Percentiles rank a stretch among this genome's conserved stretches.
Evolutionary conservation across 495 filamentous ascomycete genomes (phyloP).

Genomic region (Xylaria cubensis): DNA sequence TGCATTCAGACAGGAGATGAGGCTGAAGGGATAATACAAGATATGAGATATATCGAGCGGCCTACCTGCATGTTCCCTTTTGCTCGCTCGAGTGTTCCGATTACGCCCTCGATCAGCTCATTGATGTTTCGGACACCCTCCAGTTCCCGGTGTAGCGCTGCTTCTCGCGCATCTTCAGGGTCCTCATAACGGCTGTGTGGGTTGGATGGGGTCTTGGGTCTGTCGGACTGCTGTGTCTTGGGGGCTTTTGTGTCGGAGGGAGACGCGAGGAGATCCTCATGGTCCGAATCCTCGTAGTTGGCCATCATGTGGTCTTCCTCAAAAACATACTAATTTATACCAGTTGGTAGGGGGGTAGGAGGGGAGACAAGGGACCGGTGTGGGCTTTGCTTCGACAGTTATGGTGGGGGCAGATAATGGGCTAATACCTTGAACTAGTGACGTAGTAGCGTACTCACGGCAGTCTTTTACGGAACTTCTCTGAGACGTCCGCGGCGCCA

Average conservation of each 20-base stretch:
- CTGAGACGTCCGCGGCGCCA: background rate
- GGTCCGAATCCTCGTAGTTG: conserved; percentile 65
- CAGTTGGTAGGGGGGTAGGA: conserved; percentile 1
- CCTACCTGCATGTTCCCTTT: conserved; percentile 89
- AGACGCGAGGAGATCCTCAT: conserved; percentile 76
- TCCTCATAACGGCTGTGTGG: conserved; percentile 65
- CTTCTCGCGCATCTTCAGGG: conserved; percentile 71
- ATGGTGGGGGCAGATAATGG: background rate
- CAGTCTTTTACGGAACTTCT: background rate
- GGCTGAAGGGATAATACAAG: conserved; percentile 14
- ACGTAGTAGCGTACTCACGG: background rate
- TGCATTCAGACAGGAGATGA: conserved; percentile 3
- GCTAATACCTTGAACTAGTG: background rate
- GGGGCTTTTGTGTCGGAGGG: conserved; percentile 56
- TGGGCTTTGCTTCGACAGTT: background rate
- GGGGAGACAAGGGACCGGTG: background rate
- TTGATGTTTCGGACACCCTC: conserved; percentile 84
- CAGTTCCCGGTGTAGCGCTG: conserved; percentile 76
- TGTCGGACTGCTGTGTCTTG: conserved; percentile 31
- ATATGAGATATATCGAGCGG: conserved; percentile 33
- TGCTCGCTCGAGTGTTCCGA: conserved; percentile 79
- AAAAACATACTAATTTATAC: background rate
- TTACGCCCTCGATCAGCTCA: conserved; percentile 79
- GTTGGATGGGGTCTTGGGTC: conserved; percentile 55
- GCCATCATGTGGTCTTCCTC: conserved; percentile 30